phyloP scores from a whole-genome alignment of 441 rosid genomes.

The Pelargonium citronellum region DNA sequence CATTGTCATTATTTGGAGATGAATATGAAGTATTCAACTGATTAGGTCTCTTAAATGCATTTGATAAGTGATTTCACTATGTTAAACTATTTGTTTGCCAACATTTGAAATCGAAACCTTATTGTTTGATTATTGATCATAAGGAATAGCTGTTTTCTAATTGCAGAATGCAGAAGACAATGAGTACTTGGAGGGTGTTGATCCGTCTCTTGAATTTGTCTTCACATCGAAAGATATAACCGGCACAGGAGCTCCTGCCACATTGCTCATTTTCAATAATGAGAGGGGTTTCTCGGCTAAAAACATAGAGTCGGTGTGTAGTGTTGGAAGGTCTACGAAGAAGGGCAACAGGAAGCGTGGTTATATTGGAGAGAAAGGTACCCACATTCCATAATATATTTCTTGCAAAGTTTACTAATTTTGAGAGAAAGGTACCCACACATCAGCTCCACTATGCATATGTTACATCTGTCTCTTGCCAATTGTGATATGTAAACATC shows the following conservation, averaged over 20 bases:
- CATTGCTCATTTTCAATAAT: slow-evolving; percentile 58
- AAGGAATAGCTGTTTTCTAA: neutral
- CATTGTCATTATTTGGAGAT: too few relatives aligned
- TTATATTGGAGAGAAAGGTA: slow-evolving; percentile 78
- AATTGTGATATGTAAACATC: too few relatives aligned
- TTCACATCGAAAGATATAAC: slow-evolving; percentile 67
- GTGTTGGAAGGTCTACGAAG: slow-evolving; percentile 54
- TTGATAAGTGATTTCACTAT: neutral
- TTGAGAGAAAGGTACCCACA: too few relatives aligned
- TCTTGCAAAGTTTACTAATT: too few relatives aligned
- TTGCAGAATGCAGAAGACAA: slow-evolving; percentile 72
- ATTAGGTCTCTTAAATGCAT: too few relatives aligned
- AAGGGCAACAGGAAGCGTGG: slow-evolving; percentile 55
- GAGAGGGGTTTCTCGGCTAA: slow-evolving; percentile 50
- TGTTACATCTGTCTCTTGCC: too few relatives aligned
- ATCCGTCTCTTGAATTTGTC: slow-evolving; percentile 68
- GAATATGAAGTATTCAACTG: too few relatives aligned
- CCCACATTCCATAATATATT: neutral
- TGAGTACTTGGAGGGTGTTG: slow-evolving; percentile 52
- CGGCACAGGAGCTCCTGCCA: slow-evolving; percentile 55
- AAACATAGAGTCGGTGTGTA: slow-evolving; percentile 18
- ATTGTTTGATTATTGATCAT: too few relatives aligned
- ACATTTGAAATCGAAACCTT: neutral
- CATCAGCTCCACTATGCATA: too few relatives aligned
- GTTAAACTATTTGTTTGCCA: neutral